Evolutionary conservation across 2,329 filamentous ascomycete genomes (phyloP).

Genomic region (Neophaeococcomyces aloes): DNA sequence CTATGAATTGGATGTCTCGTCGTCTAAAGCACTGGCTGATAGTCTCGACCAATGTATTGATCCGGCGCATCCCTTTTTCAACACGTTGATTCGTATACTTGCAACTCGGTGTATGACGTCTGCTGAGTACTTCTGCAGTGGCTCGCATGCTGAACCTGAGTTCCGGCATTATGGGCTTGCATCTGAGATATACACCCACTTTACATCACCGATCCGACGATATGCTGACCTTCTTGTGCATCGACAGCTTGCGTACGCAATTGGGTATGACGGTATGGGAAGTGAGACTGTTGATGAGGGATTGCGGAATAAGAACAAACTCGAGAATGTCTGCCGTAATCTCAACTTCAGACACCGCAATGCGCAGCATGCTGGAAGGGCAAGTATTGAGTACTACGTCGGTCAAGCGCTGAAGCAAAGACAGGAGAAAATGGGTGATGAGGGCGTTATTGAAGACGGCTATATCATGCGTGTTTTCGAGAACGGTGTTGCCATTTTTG

Average conservation of each 20-base stretch:
- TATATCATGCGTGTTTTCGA: conserved; percentile 97
- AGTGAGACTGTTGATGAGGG: conserved; percentile 63
- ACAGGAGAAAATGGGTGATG: conserved; percentile 36
- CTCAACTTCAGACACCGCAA: conserved; percentile 97
- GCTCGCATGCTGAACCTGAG: conserved; percentile 83
- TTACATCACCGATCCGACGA: conserved; percentile 91
- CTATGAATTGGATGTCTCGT: conserved; percentile 70
- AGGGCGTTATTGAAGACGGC: conserved; percentile 65
- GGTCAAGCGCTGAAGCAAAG: conserved; percentile 82
- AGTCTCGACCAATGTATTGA: conserved; percentile 81
- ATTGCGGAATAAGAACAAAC: conserved; percentile 67
- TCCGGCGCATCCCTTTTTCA: conserved; percentile 81
- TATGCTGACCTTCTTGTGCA: conserved; percentile 96
- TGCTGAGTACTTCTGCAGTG: conserved; percentile 94
- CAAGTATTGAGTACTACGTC: conserved; percentile 95
- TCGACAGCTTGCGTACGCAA: conserved; percentile 86
- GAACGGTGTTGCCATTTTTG: conserved; percentile 94
- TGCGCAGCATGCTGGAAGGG: conserved; percentile 86
- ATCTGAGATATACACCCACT: conserved; percentile 95
- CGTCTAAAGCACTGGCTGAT: conserved; percentile 85
- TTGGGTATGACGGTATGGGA: conserved; percentile 60
- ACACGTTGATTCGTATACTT: conserved; percentile 93
- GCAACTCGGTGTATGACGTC: conserved; percentile 99
- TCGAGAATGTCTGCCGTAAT: conserved; percentile 93
- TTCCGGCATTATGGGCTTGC: conserved; percentile 96